phyloP scores from a whole-genome alignment of 2,329 filamentous ascomycete species.

The Fusarium sp. region DNA sequence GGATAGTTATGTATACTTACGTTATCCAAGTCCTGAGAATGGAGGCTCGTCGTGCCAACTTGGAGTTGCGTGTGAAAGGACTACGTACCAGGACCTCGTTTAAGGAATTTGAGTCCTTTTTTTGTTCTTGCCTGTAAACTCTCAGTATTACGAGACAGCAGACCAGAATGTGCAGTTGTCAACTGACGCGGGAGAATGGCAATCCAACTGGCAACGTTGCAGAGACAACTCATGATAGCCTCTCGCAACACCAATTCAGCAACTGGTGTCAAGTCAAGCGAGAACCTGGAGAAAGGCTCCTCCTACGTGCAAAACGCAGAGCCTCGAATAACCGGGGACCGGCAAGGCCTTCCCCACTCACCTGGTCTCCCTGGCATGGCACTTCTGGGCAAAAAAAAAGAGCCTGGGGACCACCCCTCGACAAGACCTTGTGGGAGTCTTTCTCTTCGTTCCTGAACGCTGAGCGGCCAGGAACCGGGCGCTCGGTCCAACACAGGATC shows the following conservation, averaged over 20 bases:
- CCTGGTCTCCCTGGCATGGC: slow-evolving; percentile 1
- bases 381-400: slow-evolving; percentile 10
- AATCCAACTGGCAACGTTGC: slow-evolving; percentile 5
- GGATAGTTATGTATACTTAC: slow-evolving; percentile 34
- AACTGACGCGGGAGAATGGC: neutral
- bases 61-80: slow-evolving; percentile 9
- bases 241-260: neutral
- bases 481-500: slow-evolving; percentile 38
- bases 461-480: slow-evolving; percentile 47
- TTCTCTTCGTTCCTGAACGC: slow-evolving; percentile 40
- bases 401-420: slow-evolving; percentile 9
- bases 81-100: neutral
- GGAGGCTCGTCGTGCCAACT: slow-evolving; percentile 24
- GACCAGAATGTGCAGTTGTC: neutral
- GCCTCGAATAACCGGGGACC: slow-evolving; percentile 50
- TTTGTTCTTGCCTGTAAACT: neutral
- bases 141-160: neutral
- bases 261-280: slow-evolving; percentile 30
- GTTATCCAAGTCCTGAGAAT: slow-evolving; percentile 31
- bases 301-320: slow-evolving; percentile 39
- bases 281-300: slow-evolving; percentile 34
- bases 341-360: slow-evolving; percentile 32
- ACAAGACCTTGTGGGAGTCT: neutral
- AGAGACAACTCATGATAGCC: slow-evolving; percentile 11
- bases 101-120: neutral